Evolutionary conservation across 192 early-diverging fungal species (phyloP), one percentile per base, ranked within the genome.

Genomic region (Coemansia javaensis): DNA sequence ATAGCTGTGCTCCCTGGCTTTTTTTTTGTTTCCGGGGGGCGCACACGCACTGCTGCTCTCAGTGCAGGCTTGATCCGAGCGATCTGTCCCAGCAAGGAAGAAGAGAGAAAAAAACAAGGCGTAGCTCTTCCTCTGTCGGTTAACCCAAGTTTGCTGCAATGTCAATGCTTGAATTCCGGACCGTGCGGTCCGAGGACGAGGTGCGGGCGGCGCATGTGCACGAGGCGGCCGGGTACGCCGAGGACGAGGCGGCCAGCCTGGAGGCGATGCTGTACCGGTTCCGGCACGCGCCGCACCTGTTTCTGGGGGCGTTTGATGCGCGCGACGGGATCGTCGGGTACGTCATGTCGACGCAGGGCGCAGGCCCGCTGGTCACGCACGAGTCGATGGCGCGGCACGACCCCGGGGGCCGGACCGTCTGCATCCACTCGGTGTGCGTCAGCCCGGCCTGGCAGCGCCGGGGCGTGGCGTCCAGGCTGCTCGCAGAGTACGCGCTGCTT

Each of bases 361-460:
- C 21, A 3, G 44, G 51, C 6, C 35, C 64, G 7, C 49, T 70
- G 10, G 56, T 89, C 0, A 85, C 84, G 7, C 77, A 87, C 44
- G 69, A 47, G 24, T 84, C 85, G 32, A 87, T 89, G 85, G 40
- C 50, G 4, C 38, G 24, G 1, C 81, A 87, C 58, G 81, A 89
- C 23, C 65, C 74, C 6, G 51, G 61, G 14, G 87, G 87, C 1
- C 50, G 41, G 12, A 84, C 80, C 1, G 81, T 82, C 11, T 85
- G 82, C 41, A 34, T 89, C 14, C 86, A 89, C 45, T 83, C 81
- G 14, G 84, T 87, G 10, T 84, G 82, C 34, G 79, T 85, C 2
- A 48, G 53, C 13, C 54, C 61, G 4, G 46, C 47, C 7, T 69
- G 62, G 47, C 78, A 76, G 33, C 51, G 80, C 23, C 66, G 59